Conservation (phyloP, 2,329 filamentous ascomycete genomes). For the Hypoxylon sp. region DNA sequence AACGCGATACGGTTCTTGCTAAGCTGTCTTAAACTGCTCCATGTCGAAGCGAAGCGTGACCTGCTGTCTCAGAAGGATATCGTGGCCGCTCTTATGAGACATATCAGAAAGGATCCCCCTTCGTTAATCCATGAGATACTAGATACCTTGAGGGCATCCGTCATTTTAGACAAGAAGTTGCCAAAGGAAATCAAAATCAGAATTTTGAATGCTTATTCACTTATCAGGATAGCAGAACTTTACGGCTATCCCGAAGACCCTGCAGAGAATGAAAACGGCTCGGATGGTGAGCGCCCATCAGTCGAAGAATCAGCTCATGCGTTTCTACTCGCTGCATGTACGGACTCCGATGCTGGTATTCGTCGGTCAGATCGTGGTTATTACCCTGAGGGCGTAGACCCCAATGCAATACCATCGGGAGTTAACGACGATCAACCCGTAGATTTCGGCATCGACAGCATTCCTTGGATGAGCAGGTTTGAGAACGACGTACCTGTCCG, state of each 20-base stretch:
- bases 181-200: slow-evolving; percentile 79
- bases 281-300: slow-evolving; percentile 57
- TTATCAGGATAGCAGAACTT: slow-evolving; percentile 78
- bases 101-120: slow-evolving; percentile 82
- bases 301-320: slow-evolving; percentile 79
- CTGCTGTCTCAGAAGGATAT: slow-evolving; percentile 83
- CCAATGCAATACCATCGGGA: slow-evolving; percentile 58
- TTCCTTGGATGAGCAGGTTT: slow-evolving; percentile 78
- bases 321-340: slow-evolving; percentile 82
- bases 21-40: slow-evolving; percentile 82
- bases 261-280: slow-evolving; percentile 52
- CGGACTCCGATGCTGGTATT: slow-evolving; percentile 77
- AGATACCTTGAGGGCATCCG: slow-evolving; percentile 74
- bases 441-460: slow-evolving; percentile 76
- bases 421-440: slow-evolving; percentile 63
- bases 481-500: slow-evolving; percentile 77
- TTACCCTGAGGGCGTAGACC: slow-evolving; percentile 79
- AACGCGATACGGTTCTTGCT: slow-evolving; percentile 87
- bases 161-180: slow-evolving; percentile 82
- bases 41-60: slow-evolving; percentile 82
- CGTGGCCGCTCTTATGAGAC: slow-evolving; percentile 78
- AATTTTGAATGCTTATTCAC: slow-evolving; percentile 79
- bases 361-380: slow-evolving; percentile 83
- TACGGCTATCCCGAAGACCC: slow-evolving; percentile 72
- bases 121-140: slow-evolving; percentile 82